These are phyloP conservation scores for Podosphaera xanthii DNA, from an alignment of 2,329 filamentous ascomycete species.

Conservation along the genomic window DNA sequence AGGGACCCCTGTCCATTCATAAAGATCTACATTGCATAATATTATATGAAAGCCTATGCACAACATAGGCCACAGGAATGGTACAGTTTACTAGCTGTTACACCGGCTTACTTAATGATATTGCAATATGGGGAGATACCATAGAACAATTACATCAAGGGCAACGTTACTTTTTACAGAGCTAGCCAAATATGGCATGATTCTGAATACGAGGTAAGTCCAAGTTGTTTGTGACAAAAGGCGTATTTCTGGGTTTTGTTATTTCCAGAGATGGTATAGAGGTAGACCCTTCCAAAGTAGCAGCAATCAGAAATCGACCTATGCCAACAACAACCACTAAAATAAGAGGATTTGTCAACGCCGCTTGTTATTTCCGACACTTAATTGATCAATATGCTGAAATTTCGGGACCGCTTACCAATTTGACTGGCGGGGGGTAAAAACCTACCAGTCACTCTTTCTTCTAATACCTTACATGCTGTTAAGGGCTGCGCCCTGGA, in stretches of 20 bases:
- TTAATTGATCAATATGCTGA: not conserved
- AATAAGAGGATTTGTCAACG: not conserved
- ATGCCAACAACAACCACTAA: not conserved
- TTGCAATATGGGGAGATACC: not conserved
- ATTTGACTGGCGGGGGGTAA: not conserved
- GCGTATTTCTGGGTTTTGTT: not conserved
- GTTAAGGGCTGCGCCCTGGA: not conserved
- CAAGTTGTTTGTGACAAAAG: not conserved
- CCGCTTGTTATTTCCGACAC: not conserved
- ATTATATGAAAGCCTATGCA: too few relatives aligned
- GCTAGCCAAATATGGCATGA: not conserved
- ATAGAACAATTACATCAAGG: not conserved
- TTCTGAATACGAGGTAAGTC: not conserved
- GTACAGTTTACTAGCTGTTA: too few relatives aligned
- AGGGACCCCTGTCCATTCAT: not conserved
- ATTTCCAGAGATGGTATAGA: not conserved
- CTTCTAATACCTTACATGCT: too few relatives aligned
- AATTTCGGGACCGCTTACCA: not conserved
- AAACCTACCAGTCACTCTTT: not conserved
- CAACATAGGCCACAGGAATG: too few relatives aligned
- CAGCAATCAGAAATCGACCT: not conserved
- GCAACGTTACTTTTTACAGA: not conserved
- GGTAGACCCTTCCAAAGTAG: not conserved
- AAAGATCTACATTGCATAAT: not conserved
- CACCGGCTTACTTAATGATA: not conserved